A percentile compares a stretch with the other conserved stretches of the same genome.
These are phyloP conservation scores for Candida ficus DNA, from an alignment of 805 yeast genomes.

Conservation along the genomic window DNA sequence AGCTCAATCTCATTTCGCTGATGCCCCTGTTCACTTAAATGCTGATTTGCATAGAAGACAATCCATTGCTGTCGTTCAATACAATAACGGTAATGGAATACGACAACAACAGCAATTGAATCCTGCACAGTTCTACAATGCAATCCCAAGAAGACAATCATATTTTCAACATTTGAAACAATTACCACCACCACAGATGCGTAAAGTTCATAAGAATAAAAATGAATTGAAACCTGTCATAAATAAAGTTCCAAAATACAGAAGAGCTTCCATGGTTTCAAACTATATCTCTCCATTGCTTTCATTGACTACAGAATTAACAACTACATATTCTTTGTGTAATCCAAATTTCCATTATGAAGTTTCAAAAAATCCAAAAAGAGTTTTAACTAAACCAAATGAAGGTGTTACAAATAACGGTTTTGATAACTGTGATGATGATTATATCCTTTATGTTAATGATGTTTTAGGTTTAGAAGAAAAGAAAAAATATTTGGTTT, in stretches of 20 bases:
- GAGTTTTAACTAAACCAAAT: slow-evolving; percentile 89
- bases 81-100: slow-evolving; percentile 13
- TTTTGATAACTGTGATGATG: slow-evolving; percentile 80
- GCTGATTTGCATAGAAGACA: slow-evolving; percentile 32
- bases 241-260: slow-evolving; percentile 60
- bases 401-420: slow-evolving; percentile 82
- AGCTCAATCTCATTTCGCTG: slow-evolving; percentile 30
- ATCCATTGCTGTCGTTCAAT: slow-evolving; percentile 29
- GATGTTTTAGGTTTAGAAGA: slow-evolving; percentile 86
- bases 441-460: slow-evolving; percentile 89
- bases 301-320: slow-evolving; percentile 71
- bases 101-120: slow-evolving; percentile 8
- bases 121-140: slow-evolving; percentile 8
- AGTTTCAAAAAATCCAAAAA: slow-evolving; percentile 78
- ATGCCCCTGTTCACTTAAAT: slow-evolving; percentile 18
- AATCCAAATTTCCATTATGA: slow-evolving; percentile 81
- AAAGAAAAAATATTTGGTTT: slow-evolving; percentile 79
- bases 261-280: slow-evolving; percentile 63
- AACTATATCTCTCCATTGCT: slow-evolving; percentile 70
- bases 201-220: slow-evolving; percentile 31
- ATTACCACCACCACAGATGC: slow-evolving; percentile 44
- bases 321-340: slow-evolving; percentile 80
- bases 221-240: slow-evolving; percentile 57
- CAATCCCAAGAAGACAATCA: slow-evolving; percentile 19
- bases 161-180: slow-evolving; percentile 28